Evolutionary conservation across 768 basidiomycete species (phyloP).

Genomic region (Hebeloma cylindrosporum): DNA sequence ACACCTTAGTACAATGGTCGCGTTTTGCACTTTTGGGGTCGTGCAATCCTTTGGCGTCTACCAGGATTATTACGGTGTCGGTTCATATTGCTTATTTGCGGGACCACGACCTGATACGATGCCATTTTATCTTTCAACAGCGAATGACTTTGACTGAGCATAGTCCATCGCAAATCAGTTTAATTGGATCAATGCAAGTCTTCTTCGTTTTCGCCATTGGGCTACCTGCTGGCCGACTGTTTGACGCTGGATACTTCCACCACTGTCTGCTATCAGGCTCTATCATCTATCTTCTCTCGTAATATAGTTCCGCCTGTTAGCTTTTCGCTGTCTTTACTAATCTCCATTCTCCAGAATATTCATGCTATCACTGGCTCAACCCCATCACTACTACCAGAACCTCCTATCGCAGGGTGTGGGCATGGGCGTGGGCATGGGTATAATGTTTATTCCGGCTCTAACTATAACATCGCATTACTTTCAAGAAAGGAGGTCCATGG

Average conservation of each 20-base stretch:
- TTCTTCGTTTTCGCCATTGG: slow-evolving; percentile 49
- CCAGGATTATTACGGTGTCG: slow-evolving; percentile 51
- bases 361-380: slow-evolving; percentile 49
- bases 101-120: slow-evolving; percentile 1
- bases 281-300: slow-evolving; percentile 44
- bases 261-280: slow-evolving; percentile 39
- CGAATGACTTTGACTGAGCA: slow-evolving; percentile 37
- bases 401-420: slow-evolving; percentile 58
- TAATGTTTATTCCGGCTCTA: slow-evolving; percentile 53
- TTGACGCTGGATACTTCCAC: slow-evolving; percentile 52
- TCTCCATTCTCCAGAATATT: slow-evolving; percentile 34
- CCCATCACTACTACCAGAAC: slow-evolving; percentile 49
- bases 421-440: slow-evolving; percentile 55
- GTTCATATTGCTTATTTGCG: slow-evolving; percentile 4
- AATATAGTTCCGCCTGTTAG: slow-evolving; percentile 14
- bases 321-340: not conserved
- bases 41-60: slow-evolving; percentile 53
- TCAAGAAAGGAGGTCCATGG: slow-evolving; percentile 43
- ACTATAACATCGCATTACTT: slow-evolving; percentile 58
- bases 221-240: slow-evolving; percentile 42
- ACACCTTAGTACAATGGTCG: slow-evolving; percentile 40
- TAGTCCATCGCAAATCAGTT: slow-evolving; percentile 44
- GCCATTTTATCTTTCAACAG: too few relatives aligned
- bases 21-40: slow-evolving; percentile 50
- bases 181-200: slow-evolving; percentile 53